These are phyloP conservation scores for Arabidopsis thaliana DNA, from an alignment of 345 rosid genomes.

Conservation along the genomic window TAIR10.1 NC_003075.7:83501-84000, in stretches of 20 bases:
- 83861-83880: conserved; percentile 54
- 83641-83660: conserved; percentile 5
- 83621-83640: neutral
- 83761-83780: neutral
- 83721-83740: neutral
- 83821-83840: conserved; percentile 57
- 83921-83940: conserved; percentile 89
- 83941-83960: conserved; percentile 50
- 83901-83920: conserved; percentile 81
- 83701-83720: neutral
- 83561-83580: conserved; percentile 27
- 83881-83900: conserved; percentile 68
- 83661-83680: neutral
- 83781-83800: conserved; percentile 54
- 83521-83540: conserved; percentile 56
- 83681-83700: neutral
- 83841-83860: conserved; percentile 55
- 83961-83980: conserved; percentile 47
- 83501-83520: conserved; percentile 74
- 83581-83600: conserved; percentile 11
- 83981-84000: conserved; percentile 41
- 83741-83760: neutral
- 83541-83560: conserved; percentile 60
- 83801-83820: conserved; percentile 55
- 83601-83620: neutral